Evolutionary conservation across 805 yeast species (phyloP).

Genomic region (fission yeast (Schizosaccharomyces pombe)): DNA sequence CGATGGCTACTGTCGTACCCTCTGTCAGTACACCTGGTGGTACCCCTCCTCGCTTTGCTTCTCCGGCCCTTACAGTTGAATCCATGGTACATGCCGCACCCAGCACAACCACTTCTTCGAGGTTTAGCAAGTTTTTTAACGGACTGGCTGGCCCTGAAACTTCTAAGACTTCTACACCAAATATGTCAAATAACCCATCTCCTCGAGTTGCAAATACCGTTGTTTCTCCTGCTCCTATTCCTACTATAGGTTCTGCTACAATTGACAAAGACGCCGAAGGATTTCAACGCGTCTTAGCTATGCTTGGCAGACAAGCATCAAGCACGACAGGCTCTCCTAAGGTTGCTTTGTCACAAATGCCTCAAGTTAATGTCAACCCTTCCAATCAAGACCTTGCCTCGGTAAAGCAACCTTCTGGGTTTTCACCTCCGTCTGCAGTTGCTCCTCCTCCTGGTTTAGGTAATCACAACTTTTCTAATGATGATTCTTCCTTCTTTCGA

Average conservation of each 20-base stretch:
- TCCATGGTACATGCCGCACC: not conserved
- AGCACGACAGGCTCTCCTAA: not conserved
- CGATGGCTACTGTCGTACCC: not conserved
- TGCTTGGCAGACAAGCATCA: not conserved
- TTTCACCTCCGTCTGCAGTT: not conserved
- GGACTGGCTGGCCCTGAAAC: not conserved
- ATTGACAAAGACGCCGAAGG: not conserved
- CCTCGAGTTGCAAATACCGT: not conserved
- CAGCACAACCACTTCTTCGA: not conserved
- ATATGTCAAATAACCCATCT: not conserved
- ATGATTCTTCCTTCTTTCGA: not conserved
- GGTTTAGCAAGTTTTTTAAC: conserved; percentile 1
- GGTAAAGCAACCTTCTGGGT: not conserved
- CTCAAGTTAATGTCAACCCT: not conserved
- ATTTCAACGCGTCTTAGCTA: not conserved
- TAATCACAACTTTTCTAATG: not conserved
- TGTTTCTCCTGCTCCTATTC: not conserved
- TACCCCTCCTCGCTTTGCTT: not conserved
- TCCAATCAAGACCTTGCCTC: not conserved
- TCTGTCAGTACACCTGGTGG: not conserved
- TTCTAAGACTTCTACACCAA: not conserved
- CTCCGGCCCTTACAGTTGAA: not conserved
- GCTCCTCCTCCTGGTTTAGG: conserved; percentile 1
- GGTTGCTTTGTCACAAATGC: not conserved
- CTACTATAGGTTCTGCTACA: not conserved